Evolutionary conservation across 305 asterid genomes (phyloP).

Genomic region (Fraxinus angustifolia): DNA sequence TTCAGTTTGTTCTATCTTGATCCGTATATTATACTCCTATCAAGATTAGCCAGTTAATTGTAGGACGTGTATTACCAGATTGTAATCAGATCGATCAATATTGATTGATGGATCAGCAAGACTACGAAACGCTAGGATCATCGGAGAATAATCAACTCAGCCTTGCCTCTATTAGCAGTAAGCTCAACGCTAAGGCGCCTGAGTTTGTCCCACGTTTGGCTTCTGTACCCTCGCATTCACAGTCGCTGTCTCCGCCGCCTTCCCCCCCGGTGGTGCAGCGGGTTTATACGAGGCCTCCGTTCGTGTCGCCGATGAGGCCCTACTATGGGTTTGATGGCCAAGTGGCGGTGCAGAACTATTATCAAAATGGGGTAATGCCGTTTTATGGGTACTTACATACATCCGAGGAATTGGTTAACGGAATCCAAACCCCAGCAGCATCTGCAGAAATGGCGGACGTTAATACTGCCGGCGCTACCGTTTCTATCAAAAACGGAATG

Average conservation of each 20-base stretch:
- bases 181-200: slow-evolving; percentile 73
- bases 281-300: slow-evolving; percentile 36
- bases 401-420: slow-evolving; percentile 3
- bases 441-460: slow-evolving; percentile 28
- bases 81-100: slow-evolving; percentile 1
- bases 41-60: background rate
- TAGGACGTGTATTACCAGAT: background rate
- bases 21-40: background rate
- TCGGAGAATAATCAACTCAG: slow-evolving; percentile 13
- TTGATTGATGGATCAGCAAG: slow-evolving; percentile 40
- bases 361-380: slow-evolving; percentile 39
- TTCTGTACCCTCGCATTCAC: slow-evolving; percentile 11
- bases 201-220: slow-evolving; percentile 55
- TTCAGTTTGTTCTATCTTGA: background rate
- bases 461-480: slow-evolving; percentile 14
- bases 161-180: slow-evolving; percentile 30
- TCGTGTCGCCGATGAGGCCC: slow-evolving; percentile 30
- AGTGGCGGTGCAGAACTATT: slow-evolving; percentile 17
- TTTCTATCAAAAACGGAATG: slow-evolving; percentile 35
- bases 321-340: slow-evolving; percentile 29
- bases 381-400: slow-evolving; percentile 38
- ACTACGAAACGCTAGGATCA: slow-evolving; percentile 33
- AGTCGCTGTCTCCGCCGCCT: slow-evolving; percentile 26
- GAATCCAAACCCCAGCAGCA: slow-evolving; percentile 16
- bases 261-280: slow-evolving; percentile 25